phyloP scores from a whole-genome alignment of 2,329 filamentous ascomycete species.

The Arthrobotrys conoides region DNA sequence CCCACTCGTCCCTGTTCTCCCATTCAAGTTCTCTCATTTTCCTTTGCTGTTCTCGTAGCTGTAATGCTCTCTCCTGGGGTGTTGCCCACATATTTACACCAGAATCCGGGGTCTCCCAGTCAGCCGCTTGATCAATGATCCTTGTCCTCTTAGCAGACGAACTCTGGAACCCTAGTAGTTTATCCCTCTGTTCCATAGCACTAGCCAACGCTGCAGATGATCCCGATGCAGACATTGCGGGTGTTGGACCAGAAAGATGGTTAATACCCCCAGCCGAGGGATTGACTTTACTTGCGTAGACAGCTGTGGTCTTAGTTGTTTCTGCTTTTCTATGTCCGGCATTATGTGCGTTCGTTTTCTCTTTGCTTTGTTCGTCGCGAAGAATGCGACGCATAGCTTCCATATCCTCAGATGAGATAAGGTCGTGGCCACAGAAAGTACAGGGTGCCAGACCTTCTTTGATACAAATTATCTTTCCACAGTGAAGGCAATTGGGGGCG shows the following conservation, averaged over 20 bases:
- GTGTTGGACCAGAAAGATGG: constrained; percentile 62
- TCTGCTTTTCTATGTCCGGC: constrained; percentile 75
- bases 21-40: constrained; percentile 87
- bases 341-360: constrained; percentile 87
- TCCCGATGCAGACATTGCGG: constrained; percentile 66
- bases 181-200: constrained; percentile 84
- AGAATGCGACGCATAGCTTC: constrained; percentile 88
- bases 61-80: constrained; percentile 83
- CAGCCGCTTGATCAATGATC: constrained; percentile 86
- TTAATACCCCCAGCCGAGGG: constrained; percentile 64
- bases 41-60: constrained; percentile 88
- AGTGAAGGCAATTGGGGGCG: constrained; percentile 90
- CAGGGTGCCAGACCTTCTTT: constrained; percentile 95
- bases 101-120: constrained; percentile 75
- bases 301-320: constrained; percentile 68
- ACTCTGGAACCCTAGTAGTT: constrained; percentile 83
- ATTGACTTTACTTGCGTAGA: constrained; percentile 62
- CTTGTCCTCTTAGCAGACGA: constrained; percentile 87
- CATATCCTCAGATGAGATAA: constrained; percentile 81
- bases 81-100: constrained; percentile 85
- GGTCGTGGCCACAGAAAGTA: constrained; percentile 84
- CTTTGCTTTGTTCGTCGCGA: constrained; percentile 85
- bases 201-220: constrained; percentile 70
- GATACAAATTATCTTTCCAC: constrained; percentile 94
- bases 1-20: constrained; percentile 86